Evolutionary conservation across 2,329 filamentous ascomycete species (phyloP).

Genomic region (Venturia carpophila): DNA sequence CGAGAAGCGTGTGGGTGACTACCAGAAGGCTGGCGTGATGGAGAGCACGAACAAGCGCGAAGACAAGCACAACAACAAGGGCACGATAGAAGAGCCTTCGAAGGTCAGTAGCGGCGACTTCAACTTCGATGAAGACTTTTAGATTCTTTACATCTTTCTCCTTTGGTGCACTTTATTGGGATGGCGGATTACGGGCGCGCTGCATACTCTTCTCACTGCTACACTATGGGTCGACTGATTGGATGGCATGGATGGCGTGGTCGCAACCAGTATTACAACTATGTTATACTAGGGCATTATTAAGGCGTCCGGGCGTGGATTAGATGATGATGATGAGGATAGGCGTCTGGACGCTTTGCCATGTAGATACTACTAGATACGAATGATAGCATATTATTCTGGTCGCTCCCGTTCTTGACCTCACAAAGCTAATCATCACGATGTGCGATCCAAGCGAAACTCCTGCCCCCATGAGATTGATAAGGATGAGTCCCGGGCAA

Average conservation of each 20-base stretch:
- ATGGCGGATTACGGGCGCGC: not conserved
- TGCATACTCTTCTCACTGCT: constrained; percentile 8
- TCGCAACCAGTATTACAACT: not conserved
- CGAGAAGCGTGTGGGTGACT: constrained; percentile 98
- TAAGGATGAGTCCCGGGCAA: no score
- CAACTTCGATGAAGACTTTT: constrained; percentile 95
- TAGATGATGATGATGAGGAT: not conserved
- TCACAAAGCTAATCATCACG: no score
- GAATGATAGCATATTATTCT: not conserved
- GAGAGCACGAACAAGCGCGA: constrained; percentile 72
- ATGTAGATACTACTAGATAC: not conserved
- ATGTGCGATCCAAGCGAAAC: no score
- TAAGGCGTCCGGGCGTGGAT: not conserved
- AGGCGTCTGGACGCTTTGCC: not conserved
- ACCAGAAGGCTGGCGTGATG: constrained; percentile 99
- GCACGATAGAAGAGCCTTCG: constrained; percentile 33
- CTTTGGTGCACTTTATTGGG: not conserved
- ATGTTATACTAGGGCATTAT: not conserved
- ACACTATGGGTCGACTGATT: not conserved
- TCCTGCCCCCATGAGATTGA: no score
- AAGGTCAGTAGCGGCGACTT: constrained; percentile 62
- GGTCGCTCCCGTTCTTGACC: not conserved
- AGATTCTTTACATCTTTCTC: constrained; percentile 32
- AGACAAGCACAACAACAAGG: constrained; percentile 35
- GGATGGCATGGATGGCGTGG: not conserved